Conservation (phyloP, 495 filamentous ascomycete species). For the Hypoxylon subgilvum region DNA sequence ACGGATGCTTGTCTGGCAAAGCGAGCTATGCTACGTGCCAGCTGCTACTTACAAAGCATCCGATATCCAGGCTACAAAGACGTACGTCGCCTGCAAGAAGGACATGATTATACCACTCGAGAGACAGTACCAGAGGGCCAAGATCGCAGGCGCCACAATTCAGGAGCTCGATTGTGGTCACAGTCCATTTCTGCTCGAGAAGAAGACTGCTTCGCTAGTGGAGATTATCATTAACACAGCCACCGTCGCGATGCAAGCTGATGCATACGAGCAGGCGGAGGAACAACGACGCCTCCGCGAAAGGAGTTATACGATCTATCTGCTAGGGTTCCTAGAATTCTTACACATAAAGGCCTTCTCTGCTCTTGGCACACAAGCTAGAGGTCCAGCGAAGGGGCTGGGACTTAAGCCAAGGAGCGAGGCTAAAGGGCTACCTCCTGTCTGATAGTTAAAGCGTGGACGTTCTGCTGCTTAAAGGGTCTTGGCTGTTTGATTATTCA, state of each 20-base stretch:
- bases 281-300: too few relatives aligned
- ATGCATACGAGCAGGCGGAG: too few relatives aligned
- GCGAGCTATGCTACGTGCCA: neutral
- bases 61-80: conserved; percentile 15
- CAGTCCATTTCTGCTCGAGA: conserved; percentile 21
- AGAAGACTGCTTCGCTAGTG: conserved; percentile 6
- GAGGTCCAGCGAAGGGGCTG: too few relatives aligned
- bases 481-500: too few relatives aligned
- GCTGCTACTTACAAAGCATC: neutral
- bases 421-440: too few relatives aligned
- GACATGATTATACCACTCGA: conserved; percentile 18
- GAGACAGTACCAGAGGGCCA: conserved; percentile 11
- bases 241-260: neutral
- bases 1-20: conserved; percentile 8
- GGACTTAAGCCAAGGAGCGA: too few relatives aligned
- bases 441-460: too few relatives aligned
- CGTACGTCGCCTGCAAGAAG: conserved; percentile 28
- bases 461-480: too few relatives aligned
- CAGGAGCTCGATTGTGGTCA: conserved; percentile 20
- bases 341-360: too few relatives aligned
- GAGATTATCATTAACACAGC: conserved; percentile 14
- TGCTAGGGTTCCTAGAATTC: too few relatives aligned
- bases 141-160: conserved; percentile 6
- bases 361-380: too few relatives aligned
- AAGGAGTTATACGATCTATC: too few relatives aligned